Evolutionary conservation across 805 yeast genomes (phyloP).

Genomic region (Starmerella gropengiesseri): DNA sequence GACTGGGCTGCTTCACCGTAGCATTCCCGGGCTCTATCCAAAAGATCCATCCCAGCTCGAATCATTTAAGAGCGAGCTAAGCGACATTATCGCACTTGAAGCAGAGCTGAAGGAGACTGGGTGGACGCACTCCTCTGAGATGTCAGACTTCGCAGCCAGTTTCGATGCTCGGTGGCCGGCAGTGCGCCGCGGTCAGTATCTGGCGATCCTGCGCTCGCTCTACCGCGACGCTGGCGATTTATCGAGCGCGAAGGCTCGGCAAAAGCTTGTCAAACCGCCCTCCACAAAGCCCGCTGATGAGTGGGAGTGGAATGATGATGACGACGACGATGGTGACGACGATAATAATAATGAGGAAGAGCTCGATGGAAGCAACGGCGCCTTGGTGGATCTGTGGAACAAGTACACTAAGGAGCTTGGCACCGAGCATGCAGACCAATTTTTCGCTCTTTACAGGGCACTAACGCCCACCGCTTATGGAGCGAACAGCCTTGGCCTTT

Average conservation of each 20-base stretch:
- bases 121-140: constrained; percentile 11
- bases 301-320: constrained; percentile 24
- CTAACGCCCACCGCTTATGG: constrained; percentile 20
- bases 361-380: background rate
- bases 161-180: constrained; percentile 15
- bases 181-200: constrained; percentile 10
- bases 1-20: constrained; percentile 4
- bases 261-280: background rate
- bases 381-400: constrained; percentile 8
- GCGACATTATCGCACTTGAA: constrained; percentile 12
- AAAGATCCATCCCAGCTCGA: constrained; percentile 1
- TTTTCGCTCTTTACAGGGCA: constrained; percentile 19
- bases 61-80: constrained; percentile 9
- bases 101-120: constrained; percentile 1
- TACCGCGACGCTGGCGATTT: constrained; percentile 5
- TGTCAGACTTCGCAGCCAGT: constrained; percentile 10
- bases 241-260: background rate
- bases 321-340: constrained; percentile 19
- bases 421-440: constrained; percentile 6
- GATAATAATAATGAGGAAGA: constrained; percentile 7
- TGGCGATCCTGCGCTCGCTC: constrained; percentile 13
- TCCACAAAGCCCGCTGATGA: constrained; percentile 12
- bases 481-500: constrained; percentile 13
- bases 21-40: constrained; percentile 18
- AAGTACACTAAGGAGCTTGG: constrained; percentile 10